Evolutionary conservation across 176 grass and related monocot genomes (phyloP), one percentile per base, ranked within the genome.

Genomic region (Cenchrus americanus): DNA sequence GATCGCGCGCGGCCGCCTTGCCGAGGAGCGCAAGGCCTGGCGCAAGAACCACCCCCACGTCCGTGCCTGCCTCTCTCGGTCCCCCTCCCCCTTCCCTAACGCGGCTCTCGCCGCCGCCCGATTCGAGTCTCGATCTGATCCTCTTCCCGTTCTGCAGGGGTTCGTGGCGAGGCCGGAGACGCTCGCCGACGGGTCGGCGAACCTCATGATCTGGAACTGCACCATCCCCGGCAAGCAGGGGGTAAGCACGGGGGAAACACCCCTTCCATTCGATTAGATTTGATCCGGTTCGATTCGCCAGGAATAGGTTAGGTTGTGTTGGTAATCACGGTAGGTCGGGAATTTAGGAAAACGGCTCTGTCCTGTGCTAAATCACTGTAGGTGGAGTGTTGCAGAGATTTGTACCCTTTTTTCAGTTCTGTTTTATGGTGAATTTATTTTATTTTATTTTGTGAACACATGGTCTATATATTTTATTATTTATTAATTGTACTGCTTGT

Each of bases 11-110:
- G 92, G 89, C 58, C 89, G 92, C 10, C 90, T 92, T 5, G 74
- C 90, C 27, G 93, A 94, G 87, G 90, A 95, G 82, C 90, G 90
- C 62, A 94, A 94, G 85, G 73, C 90, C 5, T 92, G 93, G 93
- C 90, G 87, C 34, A 90, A 90, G 85, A 92, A 95, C 75, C 90
- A 95, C 43, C 90, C 90, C 52, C 87, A 90, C 63, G 93, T 87
- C 48, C 19, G 79, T 84, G 11, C 47, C n/a, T 23, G 18, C n/a
- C 58, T 18, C 23, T 37, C 14, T 24, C 10, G 24, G 49, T 18
- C 23, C 13, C 73, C 17, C 6, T 37, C 49, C 3, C 1, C 30
- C 34, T 26, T 11, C 48, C 46, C 22, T 2, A 30, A 8, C 17
- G 8, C 8, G 24, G 1, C 48, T 41, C 17, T 42, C 30, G 61